phyloP scores from a whole-genome alignment of 495 filamentous ascomycete genomes.

The Aspergillus leporis region DNA sequence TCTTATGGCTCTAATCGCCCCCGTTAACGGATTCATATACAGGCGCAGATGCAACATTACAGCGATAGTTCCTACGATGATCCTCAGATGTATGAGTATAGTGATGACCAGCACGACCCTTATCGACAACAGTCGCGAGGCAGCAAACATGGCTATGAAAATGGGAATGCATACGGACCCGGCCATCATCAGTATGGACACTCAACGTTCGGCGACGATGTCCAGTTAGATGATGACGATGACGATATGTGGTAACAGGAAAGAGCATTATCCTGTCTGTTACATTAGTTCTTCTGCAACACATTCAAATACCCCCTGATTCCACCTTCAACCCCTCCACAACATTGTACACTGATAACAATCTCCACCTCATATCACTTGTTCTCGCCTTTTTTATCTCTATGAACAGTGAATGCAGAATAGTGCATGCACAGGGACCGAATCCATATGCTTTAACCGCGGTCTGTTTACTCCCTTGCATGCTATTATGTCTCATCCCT shows the following conservation, averaged over 20 bases:
- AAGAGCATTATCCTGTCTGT: constrained; percentile 24
- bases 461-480: constrained; percentile 1
- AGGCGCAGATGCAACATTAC: constrained; percentile 57
- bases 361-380: not conserved
- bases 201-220: constrained; percentile 51
- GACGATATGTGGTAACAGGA: constrained; percentile 58
- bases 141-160: constrained; percentile 50
- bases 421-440: not conserved
- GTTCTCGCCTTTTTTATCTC: not conserved
- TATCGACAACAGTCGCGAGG: constrained; percentile 55
- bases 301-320: constrained; percentile 39
- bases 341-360: constrained; percentile 32
- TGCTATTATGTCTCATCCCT: constrained; percentile 2
- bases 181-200: constrained; percentile 52
- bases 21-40: constrained; percentile 21
- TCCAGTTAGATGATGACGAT: constrained; percentile 50
- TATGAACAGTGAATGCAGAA: not conserved
- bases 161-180: constrained; percentile 44
- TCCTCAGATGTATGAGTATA: constrained; percentile 58
- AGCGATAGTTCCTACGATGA: constrained; percentile 56
- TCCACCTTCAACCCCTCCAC: constrained; percentile 25
- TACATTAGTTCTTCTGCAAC: constrained; percentile 32
- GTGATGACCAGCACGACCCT: constrained; percentile 50
- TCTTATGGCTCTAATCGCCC: not conserved
- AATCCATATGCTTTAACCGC: not conserved